These are phyloP conservation scores for Dispira simplex DNA, from an alignment of 192 early-diverging fungal species.

Conservation along the genomic window DNA sequence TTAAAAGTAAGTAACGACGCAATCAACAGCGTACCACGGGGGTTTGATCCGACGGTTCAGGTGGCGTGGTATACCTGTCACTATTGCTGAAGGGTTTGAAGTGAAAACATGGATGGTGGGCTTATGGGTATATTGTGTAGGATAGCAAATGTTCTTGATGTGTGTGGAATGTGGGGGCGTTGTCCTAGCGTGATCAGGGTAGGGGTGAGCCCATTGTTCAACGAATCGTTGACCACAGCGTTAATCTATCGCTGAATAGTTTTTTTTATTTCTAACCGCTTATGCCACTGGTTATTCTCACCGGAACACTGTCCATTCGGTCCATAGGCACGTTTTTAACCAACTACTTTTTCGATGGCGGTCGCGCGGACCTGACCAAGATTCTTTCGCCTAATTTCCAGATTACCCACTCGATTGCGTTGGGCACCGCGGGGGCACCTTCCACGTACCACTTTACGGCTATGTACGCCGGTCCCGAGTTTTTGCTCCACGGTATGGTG, in stretches of 20 bases:
- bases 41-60: not conserved
- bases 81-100: no score
- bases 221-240: not conserved
- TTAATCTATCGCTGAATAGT: not conserved
- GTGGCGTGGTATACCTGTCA: not conserved
- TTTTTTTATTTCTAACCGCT: not conserved
- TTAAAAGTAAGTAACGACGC: conserved; percentile 38
- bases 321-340: conserved; percentile 58
- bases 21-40: not conserved
- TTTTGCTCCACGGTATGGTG: conserved; percentile 83
- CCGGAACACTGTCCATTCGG: no score
- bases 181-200: not conserved
- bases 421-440: conserved; percentile 66
- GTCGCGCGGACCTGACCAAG: conserved; percentile 83
- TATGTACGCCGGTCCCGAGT: conserved; percentile 63
- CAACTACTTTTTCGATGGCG: conserved; percentile 87
- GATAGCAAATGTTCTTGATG: not conserved
- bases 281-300: no score
- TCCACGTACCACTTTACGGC: conserved; percentile 87
- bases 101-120: no score
- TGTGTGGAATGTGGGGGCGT: not conserved
- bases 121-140: no score
- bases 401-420: conserved; percentile 78
- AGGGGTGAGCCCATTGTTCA: conserved; percentile 3
- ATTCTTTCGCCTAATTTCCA: conserved; percentile 92